Base-by-base conservation (phyloP, 768 basidiomycete species). In the Mycena haematopus region DNA sequence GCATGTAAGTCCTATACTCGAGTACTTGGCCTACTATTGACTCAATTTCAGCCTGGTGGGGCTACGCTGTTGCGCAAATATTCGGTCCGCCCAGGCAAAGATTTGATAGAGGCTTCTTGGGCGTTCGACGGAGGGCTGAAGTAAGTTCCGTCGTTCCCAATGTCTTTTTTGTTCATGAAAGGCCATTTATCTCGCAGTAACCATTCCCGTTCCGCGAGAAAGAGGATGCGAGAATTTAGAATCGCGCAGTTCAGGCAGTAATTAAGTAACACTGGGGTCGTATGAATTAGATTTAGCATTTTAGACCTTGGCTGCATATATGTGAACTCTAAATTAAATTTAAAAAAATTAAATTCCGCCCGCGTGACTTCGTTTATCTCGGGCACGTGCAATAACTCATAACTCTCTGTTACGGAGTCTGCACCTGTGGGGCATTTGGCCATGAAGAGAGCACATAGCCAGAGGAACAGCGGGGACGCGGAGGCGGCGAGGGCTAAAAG, bases 51-150 rank as follows among this genome's bases (percentile, higher is more conserved):
- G 90, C 89, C 90, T 60, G 89, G 90, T 1, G 89, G 89, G 2
- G 77, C 82, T 15, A 69, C 70, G 3, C 60, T 91, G 3, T 72
- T 91, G 21, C 78, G 82, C 13, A 75, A 77, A 60, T 88, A 88
- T 72, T 76, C 86, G 1, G 56, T 73, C 13, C 56, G 59, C 27
- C 56, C 54, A 31, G 64, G 73, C 35, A 62, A 66, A 40, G 63
- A 66, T 53, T 73, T 77, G 73, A 74, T 73, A 58, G 80, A 87
- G 50, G 86, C 87, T 0, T 81, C 81, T 7, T 84, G 83, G 80
- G 87, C 89, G 0, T 92, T 90, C 75, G 78, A 82, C 58, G 89
- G 90, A 17, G 90, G 89, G 15, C 75, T 90, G 68, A 93, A 92
- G 66, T 67, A 42, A 38, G 58, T 63, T 29, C n/a, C 33, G 1